Percentiles rank a stretch among this genome's conserved stretches.
Evolutionary conservation across 1,284 basidiomycete genomes (phyloP).

Genomic region (Violaceomyces palustris): DNA sequence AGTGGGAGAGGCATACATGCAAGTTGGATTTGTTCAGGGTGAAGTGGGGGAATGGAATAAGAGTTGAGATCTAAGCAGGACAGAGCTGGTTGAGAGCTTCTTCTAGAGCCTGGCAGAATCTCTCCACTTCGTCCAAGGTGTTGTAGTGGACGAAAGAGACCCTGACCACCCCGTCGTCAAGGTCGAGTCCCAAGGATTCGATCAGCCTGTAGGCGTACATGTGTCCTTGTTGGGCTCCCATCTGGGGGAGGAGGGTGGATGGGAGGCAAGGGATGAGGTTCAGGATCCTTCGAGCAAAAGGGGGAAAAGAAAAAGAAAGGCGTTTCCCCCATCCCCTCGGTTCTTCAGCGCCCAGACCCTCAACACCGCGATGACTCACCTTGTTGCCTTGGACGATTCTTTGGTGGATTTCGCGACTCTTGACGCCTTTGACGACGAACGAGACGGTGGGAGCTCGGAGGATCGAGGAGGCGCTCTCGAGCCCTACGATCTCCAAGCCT

Average conservation of each 20-base stretch:
- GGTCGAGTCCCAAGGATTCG: slow-evolving; percentile 53
- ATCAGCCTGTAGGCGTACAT: slow-evolving; percentile 71
- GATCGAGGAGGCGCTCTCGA: slow-evolving; percentile 52
- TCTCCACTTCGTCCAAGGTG: slow-evolving; percentile 65
- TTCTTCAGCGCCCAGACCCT: too few species aligned
- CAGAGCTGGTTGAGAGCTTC: slow-evolving; percentile 51
- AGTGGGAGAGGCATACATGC: too few species aligned
- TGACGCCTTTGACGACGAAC: slow-evolving; percentile 61
- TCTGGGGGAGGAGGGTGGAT: slow-evolving; percentile 55
- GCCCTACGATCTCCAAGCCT: slow-evolving; percentile 62
- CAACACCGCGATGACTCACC: slow-evolving; percentile 55
- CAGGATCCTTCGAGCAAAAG: too few species aligned
- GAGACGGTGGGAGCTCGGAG: slow-evolving; percentile 64
- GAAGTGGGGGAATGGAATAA: too few species aligned
- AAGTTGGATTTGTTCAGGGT: too few species aligned
- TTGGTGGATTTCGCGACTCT: slow-evolving; percentile 63
- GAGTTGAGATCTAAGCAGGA: too few species aligned
- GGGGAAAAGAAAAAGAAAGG: too few species aligned
- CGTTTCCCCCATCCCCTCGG: too few species aligned
- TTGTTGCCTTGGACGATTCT: slow-evolving; percentile 57
- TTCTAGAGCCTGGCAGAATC: slow-evolving; percentile 58
- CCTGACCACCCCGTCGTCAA: slow-evolving; percentile 64
- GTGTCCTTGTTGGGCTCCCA: slow-evolving; percentile 71
- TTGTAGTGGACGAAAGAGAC: slow-evolving; percentile 78
- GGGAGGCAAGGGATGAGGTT: not conserved